These are phyloP conservation scores for Shiraia sp. DNA, from an alignment of 2,329 filamentous ascomycete species.

Conservation along the genomic window DNA sequence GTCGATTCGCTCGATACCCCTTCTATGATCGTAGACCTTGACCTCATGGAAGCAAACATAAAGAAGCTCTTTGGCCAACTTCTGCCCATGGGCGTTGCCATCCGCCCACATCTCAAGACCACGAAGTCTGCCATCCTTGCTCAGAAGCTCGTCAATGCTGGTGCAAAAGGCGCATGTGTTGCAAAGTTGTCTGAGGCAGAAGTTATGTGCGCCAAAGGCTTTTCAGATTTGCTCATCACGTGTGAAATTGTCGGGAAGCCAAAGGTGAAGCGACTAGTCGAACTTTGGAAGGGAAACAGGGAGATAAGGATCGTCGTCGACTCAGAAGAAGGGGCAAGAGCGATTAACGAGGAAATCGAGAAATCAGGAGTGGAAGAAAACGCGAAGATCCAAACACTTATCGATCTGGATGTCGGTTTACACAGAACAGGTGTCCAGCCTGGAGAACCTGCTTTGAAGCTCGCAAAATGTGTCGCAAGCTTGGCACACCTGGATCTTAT, in stretches of 20 bases:
- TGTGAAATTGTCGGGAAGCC: conserved; percentile 54
- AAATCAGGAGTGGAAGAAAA: conserved; percentile 34
- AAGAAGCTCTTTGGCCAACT: conserved; percentile 52
- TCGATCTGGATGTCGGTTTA: conserved; percentile 57
- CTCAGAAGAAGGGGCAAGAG: conserved; percentile 50
- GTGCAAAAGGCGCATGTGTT: conserved; percentile 57
- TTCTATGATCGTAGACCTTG: conserved; percentile 60
- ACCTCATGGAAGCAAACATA: conserved; percentile 58
- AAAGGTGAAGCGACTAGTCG: conserved; percentile 54
- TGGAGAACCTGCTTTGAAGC: conserved; percentile 45
- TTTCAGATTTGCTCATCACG: conserved; percentile 57
- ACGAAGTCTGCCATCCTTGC: conserved; percentile 56
- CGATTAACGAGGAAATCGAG: conserved; percentile 51
- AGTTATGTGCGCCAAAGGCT: conserved; percentile 47
- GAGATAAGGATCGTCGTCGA: conserved; percentile 55
- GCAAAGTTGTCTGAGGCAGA: conserved; percentile 55
- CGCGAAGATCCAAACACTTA: conserved; percentile 47
- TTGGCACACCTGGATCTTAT: conserved; percentile 50
- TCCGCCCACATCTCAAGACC: conserved; percentile 59
- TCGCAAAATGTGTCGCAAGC: conserved; percentile 47
- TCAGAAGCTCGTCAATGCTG: conserved; percentile 49
- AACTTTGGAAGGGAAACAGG: conserved; percentile 47
- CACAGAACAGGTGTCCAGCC: conserved; percentile 55
- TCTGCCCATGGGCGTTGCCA: conserved; percentile 50
- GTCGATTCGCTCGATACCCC: conserved; percentile 57